These are phyloP conservation scores for Peronospora farinosa DNA, from an alignment of 352 stramenopile species.

Conservation along the genomic window DNA sequence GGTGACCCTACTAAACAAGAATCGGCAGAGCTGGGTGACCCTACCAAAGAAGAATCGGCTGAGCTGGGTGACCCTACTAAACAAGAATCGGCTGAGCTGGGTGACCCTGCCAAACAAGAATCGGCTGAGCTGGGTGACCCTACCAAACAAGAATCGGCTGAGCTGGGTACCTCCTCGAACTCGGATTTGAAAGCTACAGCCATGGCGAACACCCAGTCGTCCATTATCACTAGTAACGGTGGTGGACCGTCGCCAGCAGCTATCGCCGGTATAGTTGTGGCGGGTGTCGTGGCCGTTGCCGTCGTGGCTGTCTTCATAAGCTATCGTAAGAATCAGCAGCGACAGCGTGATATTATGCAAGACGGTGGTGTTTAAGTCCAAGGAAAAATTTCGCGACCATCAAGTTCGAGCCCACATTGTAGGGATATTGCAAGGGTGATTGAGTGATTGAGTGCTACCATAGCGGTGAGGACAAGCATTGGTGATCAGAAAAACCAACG, in stretches of 20 bases:
- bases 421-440: too few relatives aligned
- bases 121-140: too few relatives aligned
- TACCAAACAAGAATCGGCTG: conserved; percentile 8
- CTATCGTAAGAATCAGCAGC: conserved; percentile 75
- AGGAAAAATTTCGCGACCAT: not conserved
- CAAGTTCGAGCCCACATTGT: too few relatives aligned
- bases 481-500: too few relatives aligned
- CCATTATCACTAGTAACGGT: conserved; percentile 4
- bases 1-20: too few relatives aligned
- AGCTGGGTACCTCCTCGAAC: conserved; percentile 1
- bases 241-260: conserved; percentile 36
- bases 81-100: too few relatives aligned
- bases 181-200: conserved; percentile 17
- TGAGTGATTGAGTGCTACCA: too few relatives aligned
- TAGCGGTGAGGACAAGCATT: too few relatives aligned
- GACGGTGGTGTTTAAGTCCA: conserved; percentile 35
- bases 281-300: conserved; percentile 52
- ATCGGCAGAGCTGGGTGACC: too few relatives aligned
- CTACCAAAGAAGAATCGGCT: too few relatives aligned
- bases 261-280: conserved; percentile 49
- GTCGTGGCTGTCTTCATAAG: conserved; percentile 50
- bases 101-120: too few relatives aligned
- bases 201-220: conserved; percentile 42
- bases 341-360: conserved; percentile 65
- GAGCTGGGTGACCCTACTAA: too few relatives aligned